phyloP scores from a whole-genome alignment of 495 filamentous ascomycete genomes.

The Tuber melanosporum region DNA sequence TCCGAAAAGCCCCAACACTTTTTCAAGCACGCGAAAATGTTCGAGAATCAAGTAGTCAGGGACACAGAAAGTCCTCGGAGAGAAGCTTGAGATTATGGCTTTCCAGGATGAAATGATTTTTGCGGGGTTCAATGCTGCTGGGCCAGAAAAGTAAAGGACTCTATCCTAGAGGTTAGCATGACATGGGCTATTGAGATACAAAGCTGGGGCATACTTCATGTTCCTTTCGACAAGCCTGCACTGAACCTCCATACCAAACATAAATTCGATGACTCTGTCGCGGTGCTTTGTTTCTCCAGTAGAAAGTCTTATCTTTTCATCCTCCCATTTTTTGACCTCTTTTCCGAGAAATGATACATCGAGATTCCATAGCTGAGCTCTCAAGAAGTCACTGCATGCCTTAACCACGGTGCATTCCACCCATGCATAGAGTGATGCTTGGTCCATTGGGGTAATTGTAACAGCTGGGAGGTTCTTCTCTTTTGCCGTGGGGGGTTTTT shows the following conservation, averaged over 20 bases:
- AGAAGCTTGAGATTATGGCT: constrained; percentile 26
- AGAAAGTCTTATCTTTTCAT: constrained; percentile 23
- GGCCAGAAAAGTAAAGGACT: constrained; percentile 24
- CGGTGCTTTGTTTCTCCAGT: constrained; percentile 11
- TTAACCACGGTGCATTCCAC: constrained; percentile 30
- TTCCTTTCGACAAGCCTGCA: constrained; percentile 30
- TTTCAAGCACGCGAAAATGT: constrained; percentile 27
- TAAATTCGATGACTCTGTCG: constrained; percentile 34
- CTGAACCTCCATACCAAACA: constrained; percentile 35
- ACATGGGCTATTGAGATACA: no score
- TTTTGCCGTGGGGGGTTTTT: neutral
- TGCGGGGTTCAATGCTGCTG: constrained; percentile 25
- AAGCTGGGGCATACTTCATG: constrained; percentile 14
- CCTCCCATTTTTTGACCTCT: constrained; percentile 28
- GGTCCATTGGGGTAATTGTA: constrained; percentile 26
- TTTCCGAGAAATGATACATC: constrained; percentile 20
- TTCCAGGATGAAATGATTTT: constrained; percentile 23
- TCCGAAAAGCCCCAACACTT: constrained; percentile 23
- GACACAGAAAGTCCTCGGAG: constrained; percentile 22
- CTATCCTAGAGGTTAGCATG: constrained; percentile 6
- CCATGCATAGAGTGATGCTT: constrained; percentile 27
- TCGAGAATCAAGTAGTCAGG: constrained; percentile 28
- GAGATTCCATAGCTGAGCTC: constrained; percentile 14
- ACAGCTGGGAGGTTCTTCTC: constrained; percentile 16
- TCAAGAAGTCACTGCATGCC: constrained; percentile 30